These are phyloP conservation scores for Lentinula aciculospora DNA, from an alignment of 768 basidiomycete species.

Conservation along the genomic window DNA sequence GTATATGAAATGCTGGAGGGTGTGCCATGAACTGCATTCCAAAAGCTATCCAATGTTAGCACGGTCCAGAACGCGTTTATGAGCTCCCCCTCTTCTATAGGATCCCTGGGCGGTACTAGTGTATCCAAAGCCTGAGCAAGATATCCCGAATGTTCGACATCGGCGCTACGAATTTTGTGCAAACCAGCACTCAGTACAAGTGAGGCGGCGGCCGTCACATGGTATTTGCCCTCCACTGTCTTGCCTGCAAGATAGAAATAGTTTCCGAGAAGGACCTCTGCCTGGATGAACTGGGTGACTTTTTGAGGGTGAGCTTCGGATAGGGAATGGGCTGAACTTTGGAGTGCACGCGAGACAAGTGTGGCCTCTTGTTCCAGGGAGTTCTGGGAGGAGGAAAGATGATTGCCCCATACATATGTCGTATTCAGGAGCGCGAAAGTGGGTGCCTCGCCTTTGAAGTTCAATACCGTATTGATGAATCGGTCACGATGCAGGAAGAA, in stretches of 20 bases:
- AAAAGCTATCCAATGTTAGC: conserved; percentile 48
- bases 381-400: conserved; percentile 21
- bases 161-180: conserved; percentile 3
- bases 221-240: conserved; percentile 42
- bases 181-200: conserved; percentile 23
- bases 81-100: conserved; percentile 59
- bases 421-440: conserved; percentile 26
- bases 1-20: conserved; percentile 37
- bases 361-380: conserved; percentile 23
- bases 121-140: conserved; percentile 21
- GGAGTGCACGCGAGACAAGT: conserved; percentile 34
- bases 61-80: conserved; percentile 66
- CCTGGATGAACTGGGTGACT: conserved; percentile 39
- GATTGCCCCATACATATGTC: conserved; percentile 31
- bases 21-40: conserved; percentile 36
- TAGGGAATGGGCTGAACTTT: conserved; percentile 30
- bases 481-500: conserved; percentile 39
- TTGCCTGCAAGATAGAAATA: conserved; percentile 46
- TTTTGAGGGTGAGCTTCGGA: conserved; percentile 32
- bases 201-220: conserved; percentile 39
- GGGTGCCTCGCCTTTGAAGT: background rate
- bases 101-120: conserved; percentile 16
- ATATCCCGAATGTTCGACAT: conserved; percentile 5
- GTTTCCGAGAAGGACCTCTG: conserved; percentile 47
- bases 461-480: conserved; percentile 22